Conservation (phyloP, 2,329 filamentous ascomycete species). For the Chalara sp. region DNA sequence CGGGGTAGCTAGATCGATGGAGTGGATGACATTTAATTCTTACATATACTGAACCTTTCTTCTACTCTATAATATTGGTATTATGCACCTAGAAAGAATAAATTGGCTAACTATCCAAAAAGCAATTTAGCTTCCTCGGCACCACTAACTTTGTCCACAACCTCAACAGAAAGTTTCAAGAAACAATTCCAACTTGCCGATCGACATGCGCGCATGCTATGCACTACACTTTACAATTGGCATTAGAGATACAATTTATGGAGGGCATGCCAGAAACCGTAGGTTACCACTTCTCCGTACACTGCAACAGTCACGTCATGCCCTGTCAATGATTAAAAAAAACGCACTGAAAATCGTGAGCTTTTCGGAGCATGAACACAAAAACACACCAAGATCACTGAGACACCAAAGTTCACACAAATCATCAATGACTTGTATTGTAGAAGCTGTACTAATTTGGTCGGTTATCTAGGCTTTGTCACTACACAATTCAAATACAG, state of each 20-base stretch:
- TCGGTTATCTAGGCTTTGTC: no score
- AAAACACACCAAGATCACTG: slow-evolving; percentile 31
- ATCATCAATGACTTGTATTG: no score
- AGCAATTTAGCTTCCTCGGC: slow-evolving; percentile 4
- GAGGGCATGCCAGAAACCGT: no score
- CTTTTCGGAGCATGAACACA: slow-evolving; percentile 25
- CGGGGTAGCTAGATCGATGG: slow-evolving; percentile 75
- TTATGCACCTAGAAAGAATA: not conserved
- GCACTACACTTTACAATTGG: no score
- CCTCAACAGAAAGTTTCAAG: no score
- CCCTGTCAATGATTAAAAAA: slow-evolving; percentile 28
- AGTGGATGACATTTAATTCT: slow-evolving; percentile 86
- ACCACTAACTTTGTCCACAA: no score
- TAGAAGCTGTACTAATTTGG: no score
- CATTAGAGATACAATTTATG: no score
- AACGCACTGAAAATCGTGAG: slow-evolving; percentile 33
- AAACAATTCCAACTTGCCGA: no score
- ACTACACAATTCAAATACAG: no score
- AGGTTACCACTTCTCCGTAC: no score
- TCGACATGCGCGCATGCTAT: no score
- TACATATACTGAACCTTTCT: slow-evolving; percentile 88
- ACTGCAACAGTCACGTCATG: not conserved
- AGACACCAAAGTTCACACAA: slow-evolving; percentile 9
- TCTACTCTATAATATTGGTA: not conserved
- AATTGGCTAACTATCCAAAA: slow-evolving; percentile 12